Evolutionary conservation across 2,329 filamentous ascomycete species (phyloP).

Genomic region (Tolypocladium capitatum): DNA sequence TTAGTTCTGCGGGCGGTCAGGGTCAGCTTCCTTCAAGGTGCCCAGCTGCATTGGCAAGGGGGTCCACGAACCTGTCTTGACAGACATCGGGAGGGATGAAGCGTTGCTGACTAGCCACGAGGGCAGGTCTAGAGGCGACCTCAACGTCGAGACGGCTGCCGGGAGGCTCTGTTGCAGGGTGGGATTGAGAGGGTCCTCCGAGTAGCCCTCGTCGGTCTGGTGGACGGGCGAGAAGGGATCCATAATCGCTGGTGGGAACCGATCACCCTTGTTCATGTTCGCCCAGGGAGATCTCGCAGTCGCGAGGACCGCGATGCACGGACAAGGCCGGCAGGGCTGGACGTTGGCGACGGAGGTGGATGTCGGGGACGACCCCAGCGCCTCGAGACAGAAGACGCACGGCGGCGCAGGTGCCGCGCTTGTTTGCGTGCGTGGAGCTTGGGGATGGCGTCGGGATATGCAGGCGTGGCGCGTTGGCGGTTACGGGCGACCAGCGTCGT

Average conservation of each 20-base stretch:
- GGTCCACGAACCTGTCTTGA: constrained; percentile 33
- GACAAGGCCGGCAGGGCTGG: neutral
- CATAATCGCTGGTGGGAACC: constrained; percentile 17
- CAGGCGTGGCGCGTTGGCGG: neutral
- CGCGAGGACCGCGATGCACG: neutral
- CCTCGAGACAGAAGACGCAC: neutral
- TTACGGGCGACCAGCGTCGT: neutral
- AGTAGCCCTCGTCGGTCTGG: constrained; percentile 75
- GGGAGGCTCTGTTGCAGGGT: constrained; percentile 19
- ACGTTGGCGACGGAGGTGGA: neutral
- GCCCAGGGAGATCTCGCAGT: neutral
- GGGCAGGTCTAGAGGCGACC: constrained; percentile 30
- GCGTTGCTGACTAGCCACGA: constrained; percentile 38
- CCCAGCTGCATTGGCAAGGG: neutral
- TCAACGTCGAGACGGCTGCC: constrained; percentile 19
- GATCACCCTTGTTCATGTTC: constrained; percentile 16
- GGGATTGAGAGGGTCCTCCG: constrained; percentile 54
- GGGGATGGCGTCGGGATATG: neutral
- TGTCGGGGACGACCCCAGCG: neutral
- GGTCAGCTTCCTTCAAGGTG: neutral
- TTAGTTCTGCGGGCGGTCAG: constrained; percentile 47
- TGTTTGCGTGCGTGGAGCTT: neutral
- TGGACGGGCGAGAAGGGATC: constrained; percentile 36
- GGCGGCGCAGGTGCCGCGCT: neutral
- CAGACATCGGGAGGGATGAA: constrained; percentile 31